Base-by-base conservation (phyloP, 345 rosid species). In the Cochlearia excelsa region DNA sequence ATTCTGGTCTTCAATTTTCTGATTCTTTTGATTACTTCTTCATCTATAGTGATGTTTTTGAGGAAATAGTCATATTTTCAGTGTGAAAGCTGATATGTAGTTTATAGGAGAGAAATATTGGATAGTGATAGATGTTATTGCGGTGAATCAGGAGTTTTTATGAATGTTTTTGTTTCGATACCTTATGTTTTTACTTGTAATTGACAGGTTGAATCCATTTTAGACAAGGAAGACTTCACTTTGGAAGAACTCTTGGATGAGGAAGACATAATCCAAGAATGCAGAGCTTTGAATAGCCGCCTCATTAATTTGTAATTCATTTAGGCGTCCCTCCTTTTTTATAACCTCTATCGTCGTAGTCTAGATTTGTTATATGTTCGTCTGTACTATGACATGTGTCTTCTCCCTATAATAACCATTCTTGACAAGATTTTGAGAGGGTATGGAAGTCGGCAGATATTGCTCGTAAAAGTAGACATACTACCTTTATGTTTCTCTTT, bases 181-280 rank as follows among this genome's bases (percentile, higher is more conserved):
- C 40, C 33, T 47, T 41, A 67, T 46, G 40, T 46, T 4, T 4
- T 33, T 41, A 26, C 34, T 57, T 55, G 46, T 4, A 38, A 43
- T 54, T 66, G 67, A 67, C 65, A 94, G 99, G 96, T 94, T 69
- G 99, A 94, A 63, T 73, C 97, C 0, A 60, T 94, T 27, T 73
- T 94, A 27, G 96, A 94, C 84, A 90, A 85, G 77, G 99, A 87
- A 77, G 83, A 80, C 62, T 94, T 84, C 75, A 82, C 96, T 23
- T 77, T 94, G 84, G 99, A 87, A 63, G 96, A 90, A 78, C 96
- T 94, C 65, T 68, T 94, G 71, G 99, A 94, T 61, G 99, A 94
- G 77, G 99, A 94, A 83, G 99, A 94, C 64, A 82, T 90, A 66
- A 87, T 94, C 72, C 99, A 94, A 78, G 99, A 94, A 63, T 94